phyloP scores from a whole-genome alignment of 1,139 yeast genomes.

The Maudiozyma humilis region DNA sequence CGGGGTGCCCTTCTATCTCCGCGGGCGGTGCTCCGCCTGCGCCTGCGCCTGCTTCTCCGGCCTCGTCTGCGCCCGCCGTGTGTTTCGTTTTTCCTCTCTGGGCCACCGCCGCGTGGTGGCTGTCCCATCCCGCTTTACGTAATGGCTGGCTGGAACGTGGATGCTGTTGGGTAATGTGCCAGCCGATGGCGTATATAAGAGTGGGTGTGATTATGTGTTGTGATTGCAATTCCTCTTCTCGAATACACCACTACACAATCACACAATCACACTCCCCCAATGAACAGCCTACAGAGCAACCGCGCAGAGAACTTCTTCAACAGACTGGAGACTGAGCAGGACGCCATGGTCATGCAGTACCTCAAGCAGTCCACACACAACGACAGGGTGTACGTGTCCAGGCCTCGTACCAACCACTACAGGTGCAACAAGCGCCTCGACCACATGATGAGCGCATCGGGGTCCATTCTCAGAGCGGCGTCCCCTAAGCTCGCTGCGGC shows the following conservation, averaged over 20 bases:
- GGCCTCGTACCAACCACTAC: conserved; percentile 1
- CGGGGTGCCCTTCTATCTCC: too few species aligned
- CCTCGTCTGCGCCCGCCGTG: too few species aligned
- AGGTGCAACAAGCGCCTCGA: conserved; percentile 2
- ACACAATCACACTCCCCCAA: neutral
- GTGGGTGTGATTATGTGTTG: neutral
- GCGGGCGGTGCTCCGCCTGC: too few species aligned
- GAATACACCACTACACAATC: neutral
- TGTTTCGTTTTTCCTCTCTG: too few species aligned
- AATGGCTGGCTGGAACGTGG: too few species aligned
- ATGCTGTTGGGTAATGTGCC: too few species aligned
- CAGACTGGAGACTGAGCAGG: conserved; percentile 1
- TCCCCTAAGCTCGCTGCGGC: neutral
- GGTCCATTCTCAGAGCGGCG: neutral
- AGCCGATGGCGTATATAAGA: too few species aligned
- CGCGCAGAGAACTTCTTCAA: conserved; percentile 1
- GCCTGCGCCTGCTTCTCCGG: too few species aligned
- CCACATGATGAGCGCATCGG: neutral
- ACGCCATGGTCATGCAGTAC: conserved; percentile 2
- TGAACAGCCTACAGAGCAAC: neutral
- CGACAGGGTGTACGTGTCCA: neutral
- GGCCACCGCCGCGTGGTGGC: too few species aligned
- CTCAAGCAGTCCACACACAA: neutral
- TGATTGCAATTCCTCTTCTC: neutral
- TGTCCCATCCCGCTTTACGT: too few species aligned